Conservation (phyloP, 805 yeast species). For the Groenewaldozyma tartarivorans region DNA sequence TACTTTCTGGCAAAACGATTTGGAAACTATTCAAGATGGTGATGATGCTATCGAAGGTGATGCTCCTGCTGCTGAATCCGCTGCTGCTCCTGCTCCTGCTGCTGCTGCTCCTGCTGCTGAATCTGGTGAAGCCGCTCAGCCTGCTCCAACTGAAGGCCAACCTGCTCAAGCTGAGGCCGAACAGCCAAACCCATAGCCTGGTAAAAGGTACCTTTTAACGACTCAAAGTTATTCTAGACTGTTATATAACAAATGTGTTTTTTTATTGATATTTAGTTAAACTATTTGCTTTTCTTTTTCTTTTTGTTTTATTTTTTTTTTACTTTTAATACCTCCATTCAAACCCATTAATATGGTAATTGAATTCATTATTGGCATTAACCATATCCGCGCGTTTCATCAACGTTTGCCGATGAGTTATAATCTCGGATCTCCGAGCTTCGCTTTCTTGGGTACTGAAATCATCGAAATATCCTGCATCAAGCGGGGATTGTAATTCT, state of each 20-base stretch:
- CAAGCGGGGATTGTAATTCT: not conserved
- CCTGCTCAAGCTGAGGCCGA: too few species aligned
- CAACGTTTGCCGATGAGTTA: not conserved
- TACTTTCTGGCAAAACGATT: conserved; percentile 90
- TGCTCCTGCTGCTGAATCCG: conserved; percentile 10
- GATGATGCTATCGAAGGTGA: conserved; percentile 11
- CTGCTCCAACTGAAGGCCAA: not conserved
- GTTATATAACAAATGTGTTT: too few species aligned
- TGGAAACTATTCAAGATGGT: conserved; percentile 17
- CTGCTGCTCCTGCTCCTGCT: conserved; percentile 9
- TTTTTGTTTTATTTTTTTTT: conserved; percentile 4
- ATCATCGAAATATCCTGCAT: conserved; percentile 1
- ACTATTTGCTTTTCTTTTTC: not conserved
- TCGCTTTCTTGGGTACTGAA: not conserved
- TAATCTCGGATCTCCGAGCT: conserved; percentile 1
- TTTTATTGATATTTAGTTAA: not conserved
- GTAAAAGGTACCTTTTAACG: conserved; percentile 4
- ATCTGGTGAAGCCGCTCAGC: not conserved
- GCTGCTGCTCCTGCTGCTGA: conserved; percentile 9
- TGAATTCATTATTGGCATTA: not conserved
- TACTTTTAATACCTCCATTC: not conserved
- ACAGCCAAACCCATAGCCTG: too few species aligned
- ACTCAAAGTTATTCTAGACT: not conserved
- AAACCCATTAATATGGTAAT: too few species aligned
- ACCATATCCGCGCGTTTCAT: not conserved